Evolutionary conservation across 495 filamentous ascomycete species (phyloP).

Genomic region (Neurospora cerealis): DNA sequence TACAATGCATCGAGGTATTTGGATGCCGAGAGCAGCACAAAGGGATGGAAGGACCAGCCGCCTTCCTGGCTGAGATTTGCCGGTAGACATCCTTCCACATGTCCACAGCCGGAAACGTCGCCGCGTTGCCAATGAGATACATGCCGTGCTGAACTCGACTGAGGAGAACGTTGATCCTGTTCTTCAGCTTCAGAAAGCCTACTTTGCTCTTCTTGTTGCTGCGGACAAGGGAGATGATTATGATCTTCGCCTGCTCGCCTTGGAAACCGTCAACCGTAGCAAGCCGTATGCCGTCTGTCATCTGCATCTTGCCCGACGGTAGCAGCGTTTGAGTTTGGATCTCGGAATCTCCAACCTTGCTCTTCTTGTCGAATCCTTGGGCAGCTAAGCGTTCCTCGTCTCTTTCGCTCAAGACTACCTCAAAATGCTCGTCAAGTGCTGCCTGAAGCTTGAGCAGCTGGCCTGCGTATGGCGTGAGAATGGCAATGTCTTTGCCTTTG

Average conservation of each 20-base stretch:
- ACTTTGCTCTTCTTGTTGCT: slow-evolving; percentile 54
- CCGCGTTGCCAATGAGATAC: slow-evolving; percentile 71
- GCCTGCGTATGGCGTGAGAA: slow-evolving; percentile 67
- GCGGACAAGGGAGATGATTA: slow-evolving; percentile 74
- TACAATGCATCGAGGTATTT: slow-evolving; percentile 44
- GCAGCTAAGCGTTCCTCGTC: slow-evolving; percentile 53
- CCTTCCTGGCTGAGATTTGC: slow-evolving; percentile 39
- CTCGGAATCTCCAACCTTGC: too few species aligned
- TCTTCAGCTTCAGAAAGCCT: slow-evolving; percentile 65
- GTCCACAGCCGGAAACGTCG: slow-evolving; percentile 41
- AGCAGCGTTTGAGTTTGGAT: too few species aligned
- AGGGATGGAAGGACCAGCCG: slow-evolving; percentile 44
- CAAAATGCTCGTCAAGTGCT: slow-evolving; percentile 40
- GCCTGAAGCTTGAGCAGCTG: slow-evolving; percentile 55
- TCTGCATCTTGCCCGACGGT: slow-evolving; percentile 32
- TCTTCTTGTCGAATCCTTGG: slow-evolving; percentile 28
- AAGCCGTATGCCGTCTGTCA: slow-evolving; percentile 52
- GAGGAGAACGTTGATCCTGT: slow-evolving; percentile 74
- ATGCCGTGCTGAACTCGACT: slow-evolving; percentile 69
- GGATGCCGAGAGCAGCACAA: slow-evolving; percentile 62
- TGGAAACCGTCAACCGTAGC: slow-evolving; percentile 89
- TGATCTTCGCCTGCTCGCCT: slow-evolving; percentile 70
- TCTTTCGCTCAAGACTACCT: slow-evolving; percentile 56
- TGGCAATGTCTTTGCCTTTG: slow-evolving; percentile 55
- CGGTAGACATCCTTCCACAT: slow-evolving; percentile 65